Percentiles rank a stretch among this genome's conserved stretches.
phyloP scores from a whole-genome alignment of 2,329 filamentous ascomycete genomes.

The Sclerotinia sclerotiorum region DNA sequence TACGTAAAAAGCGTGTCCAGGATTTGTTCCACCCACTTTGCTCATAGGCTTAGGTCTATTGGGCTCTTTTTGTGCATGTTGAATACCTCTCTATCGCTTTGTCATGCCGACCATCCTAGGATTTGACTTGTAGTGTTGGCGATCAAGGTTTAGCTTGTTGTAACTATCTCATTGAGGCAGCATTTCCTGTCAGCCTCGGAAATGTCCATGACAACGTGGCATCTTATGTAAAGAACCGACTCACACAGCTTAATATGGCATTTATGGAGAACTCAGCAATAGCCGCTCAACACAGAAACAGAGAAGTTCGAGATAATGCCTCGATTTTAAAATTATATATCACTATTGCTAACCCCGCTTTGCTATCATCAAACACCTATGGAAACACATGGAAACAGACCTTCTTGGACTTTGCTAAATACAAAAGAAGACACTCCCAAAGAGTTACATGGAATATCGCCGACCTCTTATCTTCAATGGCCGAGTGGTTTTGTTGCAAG shows the following conservation, averaged over 20 bases:
- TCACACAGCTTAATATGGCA: neutral
- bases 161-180: neutral
- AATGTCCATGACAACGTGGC: neutral
- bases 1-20: constrained; percentile 34
- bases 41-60: constrained; percentile 28
- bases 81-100: constrained; percentile 23
- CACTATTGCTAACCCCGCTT: neutral
- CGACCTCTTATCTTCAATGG: constrained; percentile 10
- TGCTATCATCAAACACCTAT: neutral
- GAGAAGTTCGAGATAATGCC: neutral
- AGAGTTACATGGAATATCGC: constrained; percentile 20
- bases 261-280: neutral
- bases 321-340: neutral
- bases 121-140: neutral
- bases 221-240: neutral
- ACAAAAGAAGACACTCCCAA: neutral
- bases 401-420: neutral
- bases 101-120: neutral
- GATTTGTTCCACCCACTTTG: constrained; percentile 33
- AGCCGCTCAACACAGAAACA: neutral
- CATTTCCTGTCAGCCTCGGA: neutral
- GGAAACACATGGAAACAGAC: neutral
- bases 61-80: constrained; percentile 24
- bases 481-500: neutral
- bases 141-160: neutral